phyloP scores from a whole-genome alignment of 106 monocot genomes.

The Allium cepa region DNA sequence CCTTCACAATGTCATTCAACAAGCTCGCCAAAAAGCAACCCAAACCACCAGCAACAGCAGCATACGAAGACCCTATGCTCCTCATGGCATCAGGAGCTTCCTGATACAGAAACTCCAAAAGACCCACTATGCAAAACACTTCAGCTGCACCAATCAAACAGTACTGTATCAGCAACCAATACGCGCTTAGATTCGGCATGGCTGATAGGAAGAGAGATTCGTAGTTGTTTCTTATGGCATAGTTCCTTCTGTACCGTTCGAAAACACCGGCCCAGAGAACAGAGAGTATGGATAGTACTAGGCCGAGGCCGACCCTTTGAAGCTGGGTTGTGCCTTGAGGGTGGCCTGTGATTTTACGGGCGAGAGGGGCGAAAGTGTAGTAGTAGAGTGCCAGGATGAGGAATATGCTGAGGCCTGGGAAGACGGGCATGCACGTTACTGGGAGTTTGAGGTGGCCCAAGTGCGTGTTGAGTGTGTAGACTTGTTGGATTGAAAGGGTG shows the following conservation, averaged over 20 bases:
- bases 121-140: constrained; percentile 79
- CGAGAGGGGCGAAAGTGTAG: constrained; percentile 54
- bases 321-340: constrained; percentile 86
- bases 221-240: constrained; percentile 57
- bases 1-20: constrained; percentile 69
- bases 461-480: constrained; percentile 79
- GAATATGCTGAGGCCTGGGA: constrained; percentile 77
- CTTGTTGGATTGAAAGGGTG: constrained; percentile 89
- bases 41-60: constrained; percentile 84
- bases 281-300: constrained; percentile 63
- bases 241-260: constrained; percentile 72
- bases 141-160: constrained; percentile 82
- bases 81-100: constrained; percentile 98
- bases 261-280: constrained; percentile 68
- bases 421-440: constrained; percentile 83
- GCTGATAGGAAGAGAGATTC: constrained; percentile 41
- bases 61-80: constrained; percentile 79
- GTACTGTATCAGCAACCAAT: constrained; percentile 93
- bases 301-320: constrained; percentile 73
- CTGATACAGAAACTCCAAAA: constrained; percentile 84
- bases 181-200: constrained; percentile 74
- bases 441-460: constrained; percentile 68
- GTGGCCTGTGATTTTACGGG: constrained; percentile 76
- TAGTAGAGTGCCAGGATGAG: constrained; percentile 72
- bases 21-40: constrained; percentile 76